Conservation (phyloP, 768 basidiomycete species). For the Rhodotorula graminis region DNA sequence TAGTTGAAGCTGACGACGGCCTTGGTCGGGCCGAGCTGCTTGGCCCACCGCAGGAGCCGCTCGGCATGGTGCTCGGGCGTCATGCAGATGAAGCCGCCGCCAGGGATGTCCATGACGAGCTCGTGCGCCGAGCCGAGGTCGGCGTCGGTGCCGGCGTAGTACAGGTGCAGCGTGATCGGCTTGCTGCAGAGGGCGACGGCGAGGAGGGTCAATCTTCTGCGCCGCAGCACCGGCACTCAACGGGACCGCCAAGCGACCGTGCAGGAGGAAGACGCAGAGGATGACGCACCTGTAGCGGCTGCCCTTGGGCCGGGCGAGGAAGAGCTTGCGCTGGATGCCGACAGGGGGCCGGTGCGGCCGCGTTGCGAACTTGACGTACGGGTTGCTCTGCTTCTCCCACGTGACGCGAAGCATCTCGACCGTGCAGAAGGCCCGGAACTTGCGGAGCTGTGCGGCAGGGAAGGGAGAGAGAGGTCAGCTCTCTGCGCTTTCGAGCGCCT, state of each 20-base stretch:
- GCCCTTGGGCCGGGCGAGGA: slow-evolving; percentile 71
- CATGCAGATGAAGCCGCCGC: slow-evolving; percentile 97
- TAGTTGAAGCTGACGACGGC: slow-evolving; percentile 85
- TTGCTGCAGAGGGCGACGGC: slow-evolving; percentile 49
- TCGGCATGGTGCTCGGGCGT: slow-evolving; percentile 94
- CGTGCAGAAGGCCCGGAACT: slow-evolving; percentile 85
- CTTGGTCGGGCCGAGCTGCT: slow-evolving; percentile 58
- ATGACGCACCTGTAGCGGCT: slow-evolving; percentile 56
- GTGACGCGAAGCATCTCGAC: slow-evolving; percentile 92
- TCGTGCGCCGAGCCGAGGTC: slow-evolving; percentile 67
- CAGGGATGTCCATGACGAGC: slow-evolving; percentile 85
- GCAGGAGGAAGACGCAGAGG: not conserved
- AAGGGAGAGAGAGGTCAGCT: not conserved
- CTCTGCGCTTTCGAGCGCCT: not conserved
- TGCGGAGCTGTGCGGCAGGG: slow-evolving; percentile 62
- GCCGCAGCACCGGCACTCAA: too few relatives aligned
- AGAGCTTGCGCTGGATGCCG: slow-evolving; percentile 64
- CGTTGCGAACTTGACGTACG: slow-evolving; percentile 68
- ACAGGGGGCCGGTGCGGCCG: slow-evolving; percentile 58
- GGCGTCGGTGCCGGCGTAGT: slow-evolving; percentile 65
- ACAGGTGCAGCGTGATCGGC: slow-evolving; percentile 77
- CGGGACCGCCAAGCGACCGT: not conserved
- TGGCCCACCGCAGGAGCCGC: slow-evolving; percentile 78
- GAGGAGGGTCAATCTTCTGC: not conserved
- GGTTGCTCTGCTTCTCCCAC: slow-evolving; percentile 96